Evolutionary conservation across 2,329 filamentous ascomycete species (phyloP), one percentile per base, ranked within the genome.

Genomic region (Fonsecaea pedrosoi): DNA sequence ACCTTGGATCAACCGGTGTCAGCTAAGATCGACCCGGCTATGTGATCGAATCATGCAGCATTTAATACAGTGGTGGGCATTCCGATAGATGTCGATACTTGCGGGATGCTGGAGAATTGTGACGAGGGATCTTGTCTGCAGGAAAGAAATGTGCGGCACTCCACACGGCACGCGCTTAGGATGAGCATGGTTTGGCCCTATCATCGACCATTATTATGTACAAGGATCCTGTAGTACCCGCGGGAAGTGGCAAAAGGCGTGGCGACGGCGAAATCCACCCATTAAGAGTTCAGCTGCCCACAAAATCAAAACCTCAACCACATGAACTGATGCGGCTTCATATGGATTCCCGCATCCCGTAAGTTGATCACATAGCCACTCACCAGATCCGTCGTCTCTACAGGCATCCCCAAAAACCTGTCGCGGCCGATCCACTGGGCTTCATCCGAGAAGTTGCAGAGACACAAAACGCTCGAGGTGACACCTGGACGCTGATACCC

Each of bases 381-480:
- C 18, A 71, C 60, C 69, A 72, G 32, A 60, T 72, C 70, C 30
- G 21, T 48, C n/a, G 64, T 65, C 18, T 65, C 62, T 12, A 60
- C 56, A 12, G 71, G 70, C 70, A 72, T 66, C 1, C 65, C 66
- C 68, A 72, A 64, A 45, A 73, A 73, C 32, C 71, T 58, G 32
- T 73, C 70, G 1, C 65, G 40, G 3, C 71, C 71, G 34, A 72
- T 65, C 71, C 71, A 73, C 50, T 73, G 66, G 12, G 34, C 18
- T 5, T 66, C 54, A 54, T 73, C 70, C 4, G 65, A 68, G 67
- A 73, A 73, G 58, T 70, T 72, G 57, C 70, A 71, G 34, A 73
- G 58, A 65, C 71, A 73, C 34, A 71, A 54, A 21, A 72, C 65
- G 25, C 55, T 72, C 7, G 60, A 63, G 12, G 34, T 65, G 2